Conservation (phyloP, 176 grass and related monocot genomes). For the Oryza glumipatula region DNA sequence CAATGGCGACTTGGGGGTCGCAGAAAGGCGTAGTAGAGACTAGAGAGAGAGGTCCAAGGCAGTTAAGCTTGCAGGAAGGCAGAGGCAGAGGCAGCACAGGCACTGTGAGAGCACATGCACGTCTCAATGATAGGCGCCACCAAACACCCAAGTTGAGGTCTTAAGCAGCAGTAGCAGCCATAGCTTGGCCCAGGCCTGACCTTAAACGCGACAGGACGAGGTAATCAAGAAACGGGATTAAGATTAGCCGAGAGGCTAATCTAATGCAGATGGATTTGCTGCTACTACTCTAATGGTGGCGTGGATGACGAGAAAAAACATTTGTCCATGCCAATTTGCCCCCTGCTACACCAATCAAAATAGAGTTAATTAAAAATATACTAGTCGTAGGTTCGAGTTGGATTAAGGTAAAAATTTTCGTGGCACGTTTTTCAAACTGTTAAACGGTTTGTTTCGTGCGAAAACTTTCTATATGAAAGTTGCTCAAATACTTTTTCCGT, state of each 20-base stretch:
- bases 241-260: background rate
- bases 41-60: background rate
- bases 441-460: too few species aligned
- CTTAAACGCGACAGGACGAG: background rate
- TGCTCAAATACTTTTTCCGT: too few species aligned
- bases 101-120: slow-evolving; percentile 22
- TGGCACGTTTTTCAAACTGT: too few species aligned
- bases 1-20: background rate
- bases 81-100: background rate
- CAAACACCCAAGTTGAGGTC: background rate
- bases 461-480: too few species aligned
- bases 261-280: too few species aligned
- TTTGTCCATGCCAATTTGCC: background rate
- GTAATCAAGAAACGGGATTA: background rate
- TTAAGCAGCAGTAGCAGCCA: background rate
- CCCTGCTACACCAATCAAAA: background rate
- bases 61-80: background rate
- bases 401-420: too few species aligned
- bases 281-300: background rate
- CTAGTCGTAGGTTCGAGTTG: too few species aligned
- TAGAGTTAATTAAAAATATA: too few species aligned
- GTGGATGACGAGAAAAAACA: background rate
- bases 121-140: background rate
- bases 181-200: background rate
- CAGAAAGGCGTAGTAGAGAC: too few species aligned